These are phyloP conservation scores for Penicillium lividum DNA, from an alignment of 495 filamentous ascomycete genomes.

Conservation along the genomic window DNA sequence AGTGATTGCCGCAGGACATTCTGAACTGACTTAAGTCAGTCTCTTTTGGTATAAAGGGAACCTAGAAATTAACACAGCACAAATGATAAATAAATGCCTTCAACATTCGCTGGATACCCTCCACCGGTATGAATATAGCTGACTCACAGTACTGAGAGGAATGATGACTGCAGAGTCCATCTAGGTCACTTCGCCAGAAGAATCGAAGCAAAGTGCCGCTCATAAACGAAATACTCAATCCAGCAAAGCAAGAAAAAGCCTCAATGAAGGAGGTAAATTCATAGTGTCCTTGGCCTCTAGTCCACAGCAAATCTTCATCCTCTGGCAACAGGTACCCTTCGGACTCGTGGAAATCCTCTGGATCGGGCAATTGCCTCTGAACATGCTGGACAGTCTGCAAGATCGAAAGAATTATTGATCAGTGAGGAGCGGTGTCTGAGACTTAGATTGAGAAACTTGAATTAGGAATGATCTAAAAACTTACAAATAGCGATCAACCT, in stretches of 20 bases:
- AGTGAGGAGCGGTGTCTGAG: neutral
- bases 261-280: neutral
- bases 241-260: slow-evolving; percentile 2
- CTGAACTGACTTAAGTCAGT: slow-evolving; percentile 12
- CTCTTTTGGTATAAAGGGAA: neutral
- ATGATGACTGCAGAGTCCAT: slow-evolving; percentile 21
- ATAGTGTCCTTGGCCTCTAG: neutral
- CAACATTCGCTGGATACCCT: too few species aligned
- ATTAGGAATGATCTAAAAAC: neutral
- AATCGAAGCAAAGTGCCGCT: slow-evolving; percentile 26
- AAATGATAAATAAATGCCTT: too few species aligned
- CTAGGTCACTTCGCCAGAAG: slow-evolving; percentile 23
- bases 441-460: neutral
- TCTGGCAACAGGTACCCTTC: slow-evolving; percentile 19
- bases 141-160: slow-evolving; percentile 31
- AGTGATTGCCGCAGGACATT: slow-evolving; percentile 57
- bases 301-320: slow-evolving; percentile 17
- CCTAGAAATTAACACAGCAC: too few species aligned
- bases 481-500: neutral
- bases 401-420: neutral
- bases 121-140: neutral
- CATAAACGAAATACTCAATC: slow-evolving; percentile 13
- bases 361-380: slow-evolving; percentile 5
- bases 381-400: slow-evolving; percentile 1
- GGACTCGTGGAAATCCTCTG: neutral